Evolutionary conservation across 2,329 filamentous ascomycete species (phyloP).

Genomic region (Monilinia fructigena): DNA sequence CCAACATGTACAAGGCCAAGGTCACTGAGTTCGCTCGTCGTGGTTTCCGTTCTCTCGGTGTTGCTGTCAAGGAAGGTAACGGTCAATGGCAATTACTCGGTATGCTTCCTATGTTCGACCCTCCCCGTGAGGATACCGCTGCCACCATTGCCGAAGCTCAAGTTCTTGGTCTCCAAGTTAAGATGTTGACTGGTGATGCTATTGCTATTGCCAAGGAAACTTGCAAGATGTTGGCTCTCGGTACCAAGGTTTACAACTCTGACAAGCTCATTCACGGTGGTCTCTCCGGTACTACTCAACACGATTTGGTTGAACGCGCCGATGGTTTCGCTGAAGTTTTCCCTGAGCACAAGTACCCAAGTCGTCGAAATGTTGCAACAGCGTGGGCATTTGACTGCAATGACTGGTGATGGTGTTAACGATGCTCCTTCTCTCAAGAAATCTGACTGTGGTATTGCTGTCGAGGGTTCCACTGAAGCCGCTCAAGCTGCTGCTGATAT

Average conservation of each 20-base stretch:
- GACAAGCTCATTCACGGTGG: slow-evolving; percentile 75
- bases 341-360: slow-evolving; percentile 91
- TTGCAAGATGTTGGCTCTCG: slow-evolving; percentile 77
- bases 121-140: slow-evolving; percentile 74
- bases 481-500: slow-evolving; percentile 90
- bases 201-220: slow-evolving; percentile 79
- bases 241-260: slow-evolving; percentile 80
- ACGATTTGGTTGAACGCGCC: slow-evolving; percentile 79
- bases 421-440: slow-evolving; percentile 91
- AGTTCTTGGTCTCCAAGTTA: slow-evolving; percentile 72
- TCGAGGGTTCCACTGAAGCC: slow-evolving; percentile 87
- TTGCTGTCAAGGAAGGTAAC: slow-evolving; percentile 75
- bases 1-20: slow-evolving; percentile 68
- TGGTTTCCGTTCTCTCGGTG: slow-evolving; percentile 78
- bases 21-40: slow-evolving; percentile 72
- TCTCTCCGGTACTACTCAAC: slow-evolving; percentile 69
- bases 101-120: slow-evolving; percentile 79
- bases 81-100: slow-evolving; percentile 69
- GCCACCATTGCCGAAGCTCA: slow-evolving; percentile 76
- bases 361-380: slow-evolving; percentile 92
- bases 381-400: slow-evolving; percentile 89
- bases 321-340: slow-evolving; percentile 95
- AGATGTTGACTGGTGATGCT: slow-evolving; percentile 80
- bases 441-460: slow-evolving; percentile 91
- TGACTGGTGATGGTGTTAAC: slow-evolving; percentile 96